Evolutionary conservation across 1,284 basidiomycete species (phyloP).

Genomic region (Peniophora sp.): DNA sequence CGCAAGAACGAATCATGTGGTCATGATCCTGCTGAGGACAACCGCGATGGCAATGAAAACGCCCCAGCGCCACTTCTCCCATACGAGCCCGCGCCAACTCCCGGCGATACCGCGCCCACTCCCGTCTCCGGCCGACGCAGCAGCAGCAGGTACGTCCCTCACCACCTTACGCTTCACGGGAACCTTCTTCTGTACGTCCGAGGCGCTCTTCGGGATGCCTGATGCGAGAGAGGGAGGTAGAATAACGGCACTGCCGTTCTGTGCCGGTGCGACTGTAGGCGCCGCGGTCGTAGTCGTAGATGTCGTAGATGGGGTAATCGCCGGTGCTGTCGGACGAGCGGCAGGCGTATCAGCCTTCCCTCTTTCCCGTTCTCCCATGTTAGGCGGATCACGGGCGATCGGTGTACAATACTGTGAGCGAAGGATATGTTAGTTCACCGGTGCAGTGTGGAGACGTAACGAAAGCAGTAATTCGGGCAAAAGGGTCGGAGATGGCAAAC

Average conservation of each 20-base stretch:
- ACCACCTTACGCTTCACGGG: constrained; percentile 5
- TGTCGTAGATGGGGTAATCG: not conserved
- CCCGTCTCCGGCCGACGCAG: constrained; percentile 21
- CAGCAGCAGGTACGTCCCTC: constrained; percentile 11
- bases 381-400: constrained; percentile 66
- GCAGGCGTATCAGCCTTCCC: constrained; percentile 34
- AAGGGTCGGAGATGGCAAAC: constrained; percentile 2
- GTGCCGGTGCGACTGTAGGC: not conserved
- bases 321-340: constrained; percentile 5
- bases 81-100: constrained; percentile 58
- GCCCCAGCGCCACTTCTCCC: constrained; percentile 81
- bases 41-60: constrained; percentile 68
- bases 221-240: not conserved
- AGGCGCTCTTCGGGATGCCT: not conserved
- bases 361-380: constrained; percentile 78
- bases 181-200: too few relatives aligned
- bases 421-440: constrained; percentile 4
- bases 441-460: not conserved
- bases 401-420: constrained; percentile 57
- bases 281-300: not conserved
- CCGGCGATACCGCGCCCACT: constrained; percentile 18
- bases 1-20: not conserved
- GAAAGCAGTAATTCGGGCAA: not conserved
- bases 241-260: not conserved
- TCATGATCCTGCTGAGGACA: constrained; percentile 54